Evolutionary conservation across 2,329 filamentous ascomycete species (phyloP), one percentile per base, ranked within the genome.

Genomic region (Periconia sp.): DNA sequence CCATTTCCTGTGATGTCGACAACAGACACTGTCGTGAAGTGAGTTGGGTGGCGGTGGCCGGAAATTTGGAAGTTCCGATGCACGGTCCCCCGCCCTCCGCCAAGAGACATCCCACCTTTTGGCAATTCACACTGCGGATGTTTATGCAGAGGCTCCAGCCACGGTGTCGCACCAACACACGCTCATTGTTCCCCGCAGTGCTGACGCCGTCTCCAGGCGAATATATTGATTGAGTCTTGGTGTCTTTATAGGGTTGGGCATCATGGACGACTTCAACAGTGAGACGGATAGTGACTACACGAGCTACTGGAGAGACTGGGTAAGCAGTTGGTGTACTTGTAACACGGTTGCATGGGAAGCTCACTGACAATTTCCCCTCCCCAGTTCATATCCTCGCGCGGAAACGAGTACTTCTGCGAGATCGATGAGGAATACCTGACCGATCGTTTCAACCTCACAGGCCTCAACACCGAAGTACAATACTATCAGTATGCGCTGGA

Each of bases 401-500:
- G 94, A 61, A 97, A 99, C 77, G 94, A 99, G 74, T 99, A 99
- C 78, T 99, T 97, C 70, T 99, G 94, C 84, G 94, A 99, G 74
- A 97, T 99, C 68, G 94, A 99, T 76, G 94, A 99, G 75, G 94
- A 99, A 69, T 99, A 99, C 76, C 83, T 99, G 45, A 97, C 92
- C 48, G 94, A 99, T 75, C 88, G 94, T 47, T 99, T 99, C 84
- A 99, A 99, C 77, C 81, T 99, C 57, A 99, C 94, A 0, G 94
- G 94, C 37, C 84, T 99, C 47, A 97, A 97, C 77, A 93, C 91
- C 35, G 94, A 99, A 74, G 94, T 99, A 14, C 91, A 96, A 70
- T 97, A 97, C 80, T 99, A 99, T 70, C 94, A 99, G 76, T 97
- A 99, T 84, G 94, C 94, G 15, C 84, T 99, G 44, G 94, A 99